Evolutionary conservation across 805 yeast species (phyloP).

Genomic region (Cyberlindnera subsufficiens): DNA sequence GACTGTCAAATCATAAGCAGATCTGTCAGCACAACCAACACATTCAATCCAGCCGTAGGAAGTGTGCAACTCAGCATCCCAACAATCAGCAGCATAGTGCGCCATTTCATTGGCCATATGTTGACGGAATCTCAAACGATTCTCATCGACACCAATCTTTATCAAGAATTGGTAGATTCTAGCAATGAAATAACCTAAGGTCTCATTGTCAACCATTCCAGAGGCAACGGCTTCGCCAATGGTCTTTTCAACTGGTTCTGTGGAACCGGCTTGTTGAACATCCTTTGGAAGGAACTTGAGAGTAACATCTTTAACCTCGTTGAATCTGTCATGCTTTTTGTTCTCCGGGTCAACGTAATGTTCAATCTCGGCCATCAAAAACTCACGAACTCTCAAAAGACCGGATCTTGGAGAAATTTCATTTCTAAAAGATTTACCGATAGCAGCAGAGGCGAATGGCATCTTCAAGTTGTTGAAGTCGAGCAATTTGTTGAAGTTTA

Average conservation of each 20-base stretch:
- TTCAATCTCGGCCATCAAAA: constrained; percentile 98
- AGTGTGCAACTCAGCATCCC: constrained; percentile 97
- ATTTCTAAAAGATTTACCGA: constrained; percentile 98
- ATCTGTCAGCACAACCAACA: constrained; percentile 99
- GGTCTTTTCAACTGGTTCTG: constrained; percentile 55
- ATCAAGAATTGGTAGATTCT: constrained; percentile 81
- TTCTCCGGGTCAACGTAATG: constrained; percentile 93
- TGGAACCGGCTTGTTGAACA: constrained; percentile 82
- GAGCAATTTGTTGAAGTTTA: constrained; percentile 87
- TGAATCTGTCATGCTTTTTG: constrained; percentile 78
- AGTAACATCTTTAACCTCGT: constrained; percentile 64
- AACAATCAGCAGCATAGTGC: constrained; percentile 98
- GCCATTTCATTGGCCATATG: constrained; percentile 99
- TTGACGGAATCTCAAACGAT: constrained; percentile 91
- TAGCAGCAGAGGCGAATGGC: constrained; percentile 99
- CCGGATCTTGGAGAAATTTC: constrained; percentile 99
- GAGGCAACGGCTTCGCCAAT: constrained; percentile 87
- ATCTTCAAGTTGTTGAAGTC: constrained; percentile 93
- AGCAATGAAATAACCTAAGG: constrained; percentile 94
- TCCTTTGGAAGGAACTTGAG: constrained; percentile 80
- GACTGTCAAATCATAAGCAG: constrained; percentile 94
- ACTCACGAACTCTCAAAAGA: constrained; percentile 94
- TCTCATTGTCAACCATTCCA: constrained; percentile 92
- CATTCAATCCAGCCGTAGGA: constrained; percentile 99
- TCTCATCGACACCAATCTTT: constrained; percentile 85